Evolutionary conservation across 495 filamentous ascomycete species (phyloP).

Genomic region (Podospora tetraspora): DNA sequence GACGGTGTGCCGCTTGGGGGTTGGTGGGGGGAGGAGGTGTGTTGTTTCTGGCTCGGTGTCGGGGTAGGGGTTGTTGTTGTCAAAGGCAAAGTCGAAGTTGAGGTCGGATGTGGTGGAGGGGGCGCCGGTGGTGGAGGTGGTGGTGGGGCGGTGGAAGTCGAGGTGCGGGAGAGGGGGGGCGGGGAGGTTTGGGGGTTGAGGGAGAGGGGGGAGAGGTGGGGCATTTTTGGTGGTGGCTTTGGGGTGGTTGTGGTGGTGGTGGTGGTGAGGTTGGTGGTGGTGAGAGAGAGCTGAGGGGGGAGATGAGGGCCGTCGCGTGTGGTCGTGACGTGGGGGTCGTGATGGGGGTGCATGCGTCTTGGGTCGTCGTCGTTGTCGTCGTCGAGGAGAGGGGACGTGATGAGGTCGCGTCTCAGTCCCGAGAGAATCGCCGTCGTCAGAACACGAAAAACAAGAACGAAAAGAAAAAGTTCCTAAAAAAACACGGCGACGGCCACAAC

Average conservation of each 20-base stretch:
- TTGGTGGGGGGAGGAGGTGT: constrained; percentile 29
- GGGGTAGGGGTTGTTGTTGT: too few relatives aligned
- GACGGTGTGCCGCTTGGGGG: constrained; percentile 27
- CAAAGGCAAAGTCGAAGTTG: constrained; percentile 37
- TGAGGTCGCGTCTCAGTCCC: too few relatives aligned
- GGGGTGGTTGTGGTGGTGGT: background rate
- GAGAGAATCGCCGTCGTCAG: too few relatives aligned
- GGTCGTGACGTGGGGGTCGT: background rate
- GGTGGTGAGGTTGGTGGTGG: background rate
- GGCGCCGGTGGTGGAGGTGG: background rate
- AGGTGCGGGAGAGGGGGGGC: background rate
- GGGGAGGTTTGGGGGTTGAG: background rate
- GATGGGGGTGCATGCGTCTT: background rate
- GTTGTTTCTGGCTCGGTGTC: constrained; percentile 41
- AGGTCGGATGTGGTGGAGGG: background rate
- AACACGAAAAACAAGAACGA: background rate
- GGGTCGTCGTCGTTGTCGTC: background rate
- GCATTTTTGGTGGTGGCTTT: background rate
- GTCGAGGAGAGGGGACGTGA: too few relatives aligned
- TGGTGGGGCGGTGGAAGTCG: background rate
- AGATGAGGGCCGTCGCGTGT: background rate
- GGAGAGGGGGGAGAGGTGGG: background rate
- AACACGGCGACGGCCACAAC: background rate
- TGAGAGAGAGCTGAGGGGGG: background rate
- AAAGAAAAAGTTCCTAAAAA: background rate